phyloP scores from a whole-genome alignment of 164 flowering plant species.

The Saururus chinensis region DNA sequence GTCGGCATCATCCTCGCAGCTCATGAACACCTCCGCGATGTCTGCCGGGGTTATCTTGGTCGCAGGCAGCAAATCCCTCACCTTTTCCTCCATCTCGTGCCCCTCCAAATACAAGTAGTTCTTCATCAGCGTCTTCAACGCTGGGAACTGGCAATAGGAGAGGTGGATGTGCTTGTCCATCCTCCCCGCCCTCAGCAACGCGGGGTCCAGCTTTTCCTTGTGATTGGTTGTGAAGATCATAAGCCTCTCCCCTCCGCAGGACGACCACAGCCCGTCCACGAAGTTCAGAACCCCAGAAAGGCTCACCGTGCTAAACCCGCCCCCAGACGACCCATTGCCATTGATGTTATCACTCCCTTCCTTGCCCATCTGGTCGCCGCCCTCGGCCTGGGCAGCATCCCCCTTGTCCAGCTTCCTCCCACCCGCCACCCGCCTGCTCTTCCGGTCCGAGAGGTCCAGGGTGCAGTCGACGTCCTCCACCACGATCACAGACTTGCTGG shows the following conservation, averaged over 20 bases:
- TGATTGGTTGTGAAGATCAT: constrained; percentile 27
- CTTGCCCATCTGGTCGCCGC: neutral
- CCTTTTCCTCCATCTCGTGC: constrained; percentile 12
- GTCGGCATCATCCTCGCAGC: constrained; percentile 19
- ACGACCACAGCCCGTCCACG: constrained; percentile 30
- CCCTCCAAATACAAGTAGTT: constrained; percentile 16
- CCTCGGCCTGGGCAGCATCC: neutral
- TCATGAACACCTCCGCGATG: constrained; percentile 24
- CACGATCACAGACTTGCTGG: constrained; percentile 23
- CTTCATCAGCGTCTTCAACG: constrained; percentile 16
- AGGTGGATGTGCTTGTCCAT: constrained; percentile 27
- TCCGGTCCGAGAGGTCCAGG: constrained; percentile 16
- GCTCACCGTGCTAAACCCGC: constrained; percentile 2
- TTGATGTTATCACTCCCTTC: neutral
- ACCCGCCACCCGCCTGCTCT: neutral
- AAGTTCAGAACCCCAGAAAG: constrained; percentile 16
- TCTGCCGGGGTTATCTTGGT: constrained; percentile 22
- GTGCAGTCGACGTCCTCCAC: constrained; percentile 28
- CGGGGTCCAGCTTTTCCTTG: constrained; percentile 24
- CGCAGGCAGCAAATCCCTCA: constrained; percentile 7
- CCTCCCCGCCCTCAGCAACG: constrained; percentile 19
- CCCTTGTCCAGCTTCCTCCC: neutral
- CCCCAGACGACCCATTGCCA: neutral
- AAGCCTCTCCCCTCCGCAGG: constrained; percentile 23
- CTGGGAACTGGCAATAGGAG: constrained; percentile 11